phyloP scores from a whole-genome alignment of 2,329 filamentous ascomycete genomes.

The Coniochaeta sp. region DNA sequence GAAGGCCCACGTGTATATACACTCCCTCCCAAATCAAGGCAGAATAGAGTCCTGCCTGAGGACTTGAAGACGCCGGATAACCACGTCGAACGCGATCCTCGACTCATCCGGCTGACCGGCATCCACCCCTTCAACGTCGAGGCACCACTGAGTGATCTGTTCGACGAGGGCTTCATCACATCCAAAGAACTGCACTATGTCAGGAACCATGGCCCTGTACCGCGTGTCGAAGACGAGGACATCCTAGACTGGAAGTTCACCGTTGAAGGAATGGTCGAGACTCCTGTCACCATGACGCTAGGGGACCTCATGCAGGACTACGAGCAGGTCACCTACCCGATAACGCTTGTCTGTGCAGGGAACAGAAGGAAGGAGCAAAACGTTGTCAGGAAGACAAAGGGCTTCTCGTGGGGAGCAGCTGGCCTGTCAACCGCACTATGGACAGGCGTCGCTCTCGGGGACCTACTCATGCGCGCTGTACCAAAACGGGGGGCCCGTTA shows the following conservation, averaged over 20 bases:
- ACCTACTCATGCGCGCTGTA: conserved; percentile 61
- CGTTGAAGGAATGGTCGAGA: conserved; percentile 76
- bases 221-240: conserved; percentile 63
- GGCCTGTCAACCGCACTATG: conserved; percentile 83
- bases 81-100: conserved; percentile 72
- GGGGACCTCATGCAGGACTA: conserved; percentile 66
- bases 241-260: conserved; percentile 75
- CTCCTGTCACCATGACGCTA: conserved; percentile 65
- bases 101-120: conserved; percentile 80
- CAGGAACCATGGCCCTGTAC: conserved; percentile 81
- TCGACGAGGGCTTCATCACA: conserved; percentile 76
- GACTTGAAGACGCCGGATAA: conserved; percentile 78
- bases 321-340: conserved; percentile 75
- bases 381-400: conserved; percentile 80
- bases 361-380: conserved; percentile 94
- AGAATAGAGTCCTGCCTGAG: conserved; percentile 59
- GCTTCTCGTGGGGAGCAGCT: conserved; percentile 88
- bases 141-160: conserved; percentile 71
- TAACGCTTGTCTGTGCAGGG: conserved; percentile 87
- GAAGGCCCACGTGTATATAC: conserved; percentile 38
- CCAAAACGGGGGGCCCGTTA: conserved; percentile 68
- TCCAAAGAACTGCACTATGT: conserved; percentile 87
- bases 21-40: conserved; percentile 58
- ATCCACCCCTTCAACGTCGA: conserved; percentile 90
- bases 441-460: conserved; percentile 71